Conservation (phyloP, 2,329 filamentous ascomycete species). For the Monilinia laxa region DNA sequence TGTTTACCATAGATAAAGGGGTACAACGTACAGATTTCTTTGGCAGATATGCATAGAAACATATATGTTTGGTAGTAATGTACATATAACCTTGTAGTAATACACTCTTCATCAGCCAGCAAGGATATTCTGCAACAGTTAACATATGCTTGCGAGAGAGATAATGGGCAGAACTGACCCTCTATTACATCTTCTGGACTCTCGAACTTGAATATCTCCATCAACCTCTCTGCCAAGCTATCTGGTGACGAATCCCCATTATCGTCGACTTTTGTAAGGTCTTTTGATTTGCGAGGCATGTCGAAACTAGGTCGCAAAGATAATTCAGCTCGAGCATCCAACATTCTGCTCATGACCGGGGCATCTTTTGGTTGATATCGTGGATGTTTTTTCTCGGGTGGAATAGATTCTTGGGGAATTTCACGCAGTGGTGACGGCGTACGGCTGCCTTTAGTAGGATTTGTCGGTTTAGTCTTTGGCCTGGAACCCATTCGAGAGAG, state of each 20-base stretch:
- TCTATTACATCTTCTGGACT: constrained; percentile 80
- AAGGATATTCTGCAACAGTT: constrained; percentile 71
- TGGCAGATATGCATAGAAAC: constrained; percentile 96
- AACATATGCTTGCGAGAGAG: constrained; percentile 21
- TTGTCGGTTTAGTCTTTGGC: constrained; percentile 43
- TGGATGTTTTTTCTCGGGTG: constrained; percentile 38
- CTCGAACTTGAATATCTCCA: constrained; percentile 83
- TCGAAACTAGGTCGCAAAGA: constrained; percentile 58
- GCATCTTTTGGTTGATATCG: constrained; percentile 51
- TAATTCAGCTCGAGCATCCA: constrained; percentile 68
- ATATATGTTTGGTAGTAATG: constrained; percentile 88
- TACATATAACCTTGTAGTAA: constrained; percentile 94
- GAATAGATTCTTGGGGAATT: constrained; percentile 39
- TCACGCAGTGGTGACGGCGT: constrained; percentile 28
- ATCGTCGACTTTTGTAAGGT: constrained; percentile 27
- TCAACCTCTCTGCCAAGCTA: constrained; percentile 67
- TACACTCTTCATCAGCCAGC: constrained; percentile 89
- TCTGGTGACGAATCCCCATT: constrained; percentile 48
- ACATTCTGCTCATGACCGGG: constrained; percentile 74
- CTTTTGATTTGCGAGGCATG: constrained; percentile 41
- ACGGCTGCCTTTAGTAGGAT: constrained; percentile 31
- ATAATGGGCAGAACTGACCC: constrained; percentile 46
- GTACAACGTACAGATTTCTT: constrained; percentile 71
- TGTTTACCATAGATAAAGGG: background rate
- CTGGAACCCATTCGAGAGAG: constrained; percentile 55